Evolutionary conservation across 345 rosid genomes (phyloP), one percentile per base, ranked within the genome.

Genomic region (Linum tenue): DNA sequence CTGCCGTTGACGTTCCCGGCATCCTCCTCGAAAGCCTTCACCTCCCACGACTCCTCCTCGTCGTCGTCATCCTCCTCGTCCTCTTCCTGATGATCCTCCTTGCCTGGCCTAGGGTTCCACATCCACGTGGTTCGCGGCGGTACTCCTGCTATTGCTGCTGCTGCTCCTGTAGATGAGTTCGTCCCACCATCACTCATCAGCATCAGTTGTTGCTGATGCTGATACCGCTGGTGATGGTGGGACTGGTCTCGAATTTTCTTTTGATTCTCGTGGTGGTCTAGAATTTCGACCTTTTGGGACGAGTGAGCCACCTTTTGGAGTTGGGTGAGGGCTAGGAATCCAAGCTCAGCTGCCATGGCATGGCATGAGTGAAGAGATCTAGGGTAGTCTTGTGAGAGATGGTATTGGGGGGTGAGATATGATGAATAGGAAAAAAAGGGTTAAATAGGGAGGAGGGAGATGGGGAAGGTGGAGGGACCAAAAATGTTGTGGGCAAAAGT

Each of bases 31-130:
- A 90, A 92, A 58, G 98, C 98, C 71, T 80, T 80, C 16, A 86
- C 99, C 79, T 90, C 97, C 99, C 99, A 90, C 15, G 96, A 88
- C 56, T 86, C 97, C 60, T 90, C 97, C 0, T 86, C 92, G 38
- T 84, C 78, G 9, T 76, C 84, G 10, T 88, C 97, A 0, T 86
- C 92, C 38, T 82, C 78, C 11, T 90, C 97, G 0, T 86, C 92
- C 40, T 84, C 78, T 15, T 76, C 84, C 11, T 88, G 96, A 0
- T 86, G 91, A 39, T 82, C 78, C 11, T 76, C 84, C 10, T 63
- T 60, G 36, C 55, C 44, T 66, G 67, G 76, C 44, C 76, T 84
- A 72, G 85, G 86, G 79, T 86, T 88, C 97, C 90, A 89, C 84
- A 80, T 85, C 86, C 80, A 81, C 65, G 77, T 72, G 44, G 66